A percentile compares a stretch with the other conserved stretches of the same genome.
Evolutionary conservation across 768 basidiomycete genomes (phyloP).

Genomic region (Hygrocybe coccinea): DNA sequence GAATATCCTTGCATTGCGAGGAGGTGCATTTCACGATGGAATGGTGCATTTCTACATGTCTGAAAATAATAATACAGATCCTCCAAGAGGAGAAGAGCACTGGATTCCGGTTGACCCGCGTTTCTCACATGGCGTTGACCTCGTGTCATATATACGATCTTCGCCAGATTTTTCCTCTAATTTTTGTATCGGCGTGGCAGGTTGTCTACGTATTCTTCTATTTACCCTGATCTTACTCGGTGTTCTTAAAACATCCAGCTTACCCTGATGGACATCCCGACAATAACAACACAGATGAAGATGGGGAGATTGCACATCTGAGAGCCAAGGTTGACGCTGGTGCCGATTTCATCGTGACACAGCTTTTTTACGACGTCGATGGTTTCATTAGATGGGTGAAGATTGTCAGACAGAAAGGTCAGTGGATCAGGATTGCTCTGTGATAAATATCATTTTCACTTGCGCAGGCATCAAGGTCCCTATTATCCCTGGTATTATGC

Average conservation of each 20-base stretch:
- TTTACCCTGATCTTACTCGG: neutral
- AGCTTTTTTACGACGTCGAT: slow-evolving; percentile 95
- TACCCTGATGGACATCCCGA: slow-evolving; percentile 90
- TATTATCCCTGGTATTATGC: slow-evolving; percentile 95
- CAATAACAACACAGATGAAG: slow-evolving; percentile 48
- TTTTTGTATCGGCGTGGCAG: slow-evolving; percentile 95
- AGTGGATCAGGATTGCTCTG: slow-evolving; percentile 14
- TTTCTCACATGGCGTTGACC: slow-evolving; percentile 80
- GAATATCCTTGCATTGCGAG: slow-evolving; percentile 88
- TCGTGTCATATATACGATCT: slow-evolving; percentile 85
- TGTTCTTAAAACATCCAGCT: slow-evolving; percentile 39
- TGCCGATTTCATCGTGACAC: slow-evolving; percentile 93
- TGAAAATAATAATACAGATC: slow-evolving; percentile 55
- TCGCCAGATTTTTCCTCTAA: slow-evolving; percentile 70
- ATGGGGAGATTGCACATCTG: slow-evolving; percentile 61
- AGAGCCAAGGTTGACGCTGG: slow-evolving; percentile 90
- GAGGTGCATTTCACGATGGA: slow-evolving; percentile 45
- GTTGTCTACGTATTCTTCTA: slow-evolving; percentile 34
- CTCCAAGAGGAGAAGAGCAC: slow-evolving; percentile 89
- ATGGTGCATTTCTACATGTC: neutral
- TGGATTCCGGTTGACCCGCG: slow-evolving; percentile 83
- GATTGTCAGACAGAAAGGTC: slow-evolving; percentile 69
- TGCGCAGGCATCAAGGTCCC: slow-evolving; percentile 79
- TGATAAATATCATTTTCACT: neutral
- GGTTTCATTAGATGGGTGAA: slow-evolving; percentile 75